Conservation (phyloP, 495 filamentous ascomycete species). For the Podospora didyma region DNA sequence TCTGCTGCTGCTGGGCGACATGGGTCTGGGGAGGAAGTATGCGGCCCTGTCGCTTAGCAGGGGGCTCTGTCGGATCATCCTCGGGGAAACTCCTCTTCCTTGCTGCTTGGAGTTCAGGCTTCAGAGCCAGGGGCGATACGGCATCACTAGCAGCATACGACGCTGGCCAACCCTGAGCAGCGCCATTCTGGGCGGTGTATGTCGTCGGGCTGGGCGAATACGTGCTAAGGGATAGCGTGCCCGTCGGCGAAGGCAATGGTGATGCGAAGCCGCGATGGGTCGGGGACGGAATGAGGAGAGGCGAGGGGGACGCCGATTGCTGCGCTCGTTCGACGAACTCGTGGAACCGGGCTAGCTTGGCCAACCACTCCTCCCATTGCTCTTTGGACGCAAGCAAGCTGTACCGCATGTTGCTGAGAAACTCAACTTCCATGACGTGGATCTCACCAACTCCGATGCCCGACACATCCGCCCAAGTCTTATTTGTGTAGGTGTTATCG, state of each 20-base stretch:
- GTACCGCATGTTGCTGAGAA: slow-evolving; percentile 97
- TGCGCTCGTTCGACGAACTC: slow-evolving; percentile 66
- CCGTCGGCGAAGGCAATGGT: slow-evolving; percentile 47
- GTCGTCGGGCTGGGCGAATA: slow-evolving; percentile 29
- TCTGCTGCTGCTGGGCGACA: not conserved
- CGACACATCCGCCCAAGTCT: slow-evolving; percentile 99
- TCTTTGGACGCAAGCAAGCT: slow-evolving; percentile 77
- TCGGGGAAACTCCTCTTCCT: slow-evolving; percentile 73
- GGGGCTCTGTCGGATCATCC: slow-evolving; percentile 57
- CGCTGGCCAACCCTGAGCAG: slow-evolving; percentile 27
- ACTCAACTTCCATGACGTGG: slow-evolving; percentile 99
- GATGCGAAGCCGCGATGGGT: slow-evolving; percentile 31
- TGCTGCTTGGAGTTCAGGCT: slow-evolving; percentile 42
- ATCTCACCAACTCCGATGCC: slow-evolving; percentile 92
- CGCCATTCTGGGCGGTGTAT: slow-evolving; percentile 4
- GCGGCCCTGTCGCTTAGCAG: slow-evolving; percentile 59
- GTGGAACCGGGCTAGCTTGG: slow-evolving; percentile 70
- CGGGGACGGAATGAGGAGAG: slow-evolving; percentile 36
- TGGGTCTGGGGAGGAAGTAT: slow-evolving; percentile 15
- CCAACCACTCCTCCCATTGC: slow-evolving; percentile 85
- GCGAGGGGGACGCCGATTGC: slow-evolving; percentile 27
- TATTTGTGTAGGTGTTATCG: slow-evolving; percentile 99
- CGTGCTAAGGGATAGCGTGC: slow-evolving; percentile 21
- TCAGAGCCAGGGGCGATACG: slow-evolving; percentile 50
- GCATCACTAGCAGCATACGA: slow-evolving; percentile 36